Conservation (phyloP, 345 rosid genomes). For the Linum usitatissimum region DNA sequence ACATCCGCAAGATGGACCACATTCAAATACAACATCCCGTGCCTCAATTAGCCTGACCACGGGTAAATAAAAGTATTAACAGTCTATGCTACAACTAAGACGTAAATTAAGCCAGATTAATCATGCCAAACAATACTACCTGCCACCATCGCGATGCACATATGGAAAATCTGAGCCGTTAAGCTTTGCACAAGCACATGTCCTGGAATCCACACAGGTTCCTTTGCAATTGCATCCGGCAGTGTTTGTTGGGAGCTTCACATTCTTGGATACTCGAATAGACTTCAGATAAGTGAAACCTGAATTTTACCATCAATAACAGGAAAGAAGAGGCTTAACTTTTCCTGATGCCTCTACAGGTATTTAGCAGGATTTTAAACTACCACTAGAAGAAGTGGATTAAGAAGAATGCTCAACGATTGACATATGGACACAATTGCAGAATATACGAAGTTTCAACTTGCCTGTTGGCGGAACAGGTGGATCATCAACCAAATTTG, state of each 20-base stretch:
- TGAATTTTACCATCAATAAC: constrained; percentile 18
- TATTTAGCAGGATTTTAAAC: background rate
- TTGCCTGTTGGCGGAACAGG: constrained; percentile 69
- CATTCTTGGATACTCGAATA: constrained; percentile 42
- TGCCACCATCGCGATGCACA: constrained; percentile 76
- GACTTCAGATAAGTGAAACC: constrained; percentile 51
- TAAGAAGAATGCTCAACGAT: background rate
- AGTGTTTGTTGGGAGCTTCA: constrained; percentile 45
- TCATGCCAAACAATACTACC: constrained; percentile 32
- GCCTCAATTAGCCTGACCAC: constrained; percentile 59
- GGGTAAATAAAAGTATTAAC: background rate
- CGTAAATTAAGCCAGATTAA: constrained; percentile 3
- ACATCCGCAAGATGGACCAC: constrained; percentile 90
- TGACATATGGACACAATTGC: no score
- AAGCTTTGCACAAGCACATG: constrained; percentile 69
- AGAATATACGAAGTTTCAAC: constrained; percentile 15
- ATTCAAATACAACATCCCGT: constrained; percentile 72
- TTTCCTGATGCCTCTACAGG: no score
- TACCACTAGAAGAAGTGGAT: background rate
- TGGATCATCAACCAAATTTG: constrained; percentile 82
- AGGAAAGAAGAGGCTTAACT: no score
- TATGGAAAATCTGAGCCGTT: constrained; percentile 85
- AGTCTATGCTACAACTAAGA: background rate
- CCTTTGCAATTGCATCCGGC: constrained; percentile 63
- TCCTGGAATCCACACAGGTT: constrained; percentile 43